Evolutionary conservation across 371 early-diverging fungal genomes (phyloP).

Genomic region (Mucor circinelloides): DNA sequence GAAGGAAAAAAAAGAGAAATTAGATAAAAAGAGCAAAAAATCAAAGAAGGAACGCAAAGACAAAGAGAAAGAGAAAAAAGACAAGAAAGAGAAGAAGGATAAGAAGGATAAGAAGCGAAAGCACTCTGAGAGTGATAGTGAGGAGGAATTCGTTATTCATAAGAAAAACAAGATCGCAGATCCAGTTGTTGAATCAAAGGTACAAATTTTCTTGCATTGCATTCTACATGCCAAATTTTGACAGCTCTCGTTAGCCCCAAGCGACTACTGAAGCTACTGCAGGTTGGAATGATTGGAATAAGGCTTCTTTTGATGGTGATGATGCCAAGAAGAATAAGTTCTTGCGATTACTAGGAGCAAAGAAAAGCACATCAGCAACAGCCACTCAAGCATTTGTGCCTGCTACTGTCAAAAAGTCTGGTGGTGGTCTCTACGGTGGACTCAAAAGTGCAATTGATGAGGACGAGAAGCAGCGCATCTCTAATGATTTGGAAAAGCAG

Average conservation of each 20-base stretch:
- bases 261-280: background rate
- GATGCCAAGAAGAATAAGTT: slow-evolving; percentile 48
- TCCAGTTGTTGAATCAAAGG: background rate
- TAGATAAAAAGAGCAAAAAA: slow-evolving; percentile 13
- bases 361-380: slow-evolving; percentile 18
- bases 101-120: slow-evolving; percentile 24
- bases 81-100: slow-evolving; percentile 6
- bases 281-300: slow-evolving; percentile 57
- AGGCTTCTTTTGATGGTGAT: slow-evolving; percentile 53
- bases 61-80: slow-evolving; percentile 1
- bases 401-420: slow-evolving; percentile 25
- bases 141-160: slow-evolving; percentile 15
- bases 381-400: slow-evolving; percentile 7
- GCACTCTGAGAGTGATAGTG: slow-evolving; percentile 19
- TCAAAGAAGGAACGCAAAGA: slow-evolving; percentile 8
- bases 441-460: slow-evolving; percentile 51
- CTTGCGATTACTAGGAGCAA: slow-evolving; percentile 50
- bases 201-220: background rate
- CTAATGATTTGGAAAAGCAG: slow-evolving; percentile 45
- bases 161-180: slow-evolving; percentile 2
- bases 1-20: background rate
- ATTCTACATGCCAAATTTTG: background rate
- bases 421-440: slow-evolving; percentile 46
- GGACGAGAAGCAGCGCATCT: slow-evolving; percentile 39
- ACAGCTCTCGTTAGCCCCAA: background rate